phyloP scores from a whole-genome alignment of 2,329 filamentous ascomycete genomes.

The Exophiala alcalophila region DNA sequence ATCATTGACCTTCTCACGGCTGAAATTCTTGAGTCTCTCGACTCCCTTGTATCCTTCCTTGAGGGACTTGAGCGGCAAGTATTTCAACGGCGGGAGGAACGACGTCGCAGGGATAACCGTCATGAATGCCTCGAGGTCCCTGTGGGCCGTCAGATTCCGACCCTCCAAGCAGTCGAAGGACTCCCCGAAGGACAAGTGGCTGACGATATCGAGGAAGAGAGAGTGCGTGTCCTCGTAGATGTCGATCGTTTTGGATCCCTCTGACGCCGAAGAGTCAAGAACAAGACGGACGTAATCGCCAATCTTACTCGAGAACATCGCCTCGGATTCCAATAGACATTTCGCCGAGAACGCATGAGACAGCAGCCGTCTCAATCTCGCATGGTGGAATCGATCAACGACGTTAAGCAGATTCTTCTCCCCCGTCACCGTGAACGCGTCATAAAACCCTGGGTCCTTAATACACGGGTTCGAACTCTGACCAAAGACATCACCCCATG shows the following conservation, averaged over 20 bases:
- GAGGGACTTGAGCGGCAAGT: slow-evolving; percentile 5
- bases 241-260: neutral
- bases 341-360: slow-evolving; percentile 43
- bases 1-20: slow-evolving; percentile 1
- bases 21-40: slow-evolving; percentile 3
- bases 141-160: neutral
- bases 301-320: too few relatives aligned
- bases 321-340: too few relatives aligned
- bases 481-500: slow-evolving; percentile 36
- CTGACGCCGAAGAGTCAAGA: too few relatives aligned
- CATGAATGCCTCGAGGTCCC: slow-evolving; percentile 13
- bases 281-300: too few relatives aligned
- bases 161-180: slow-evolving; percentile 3
- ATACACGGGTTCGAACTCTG: slow-evolving; percentile 6
- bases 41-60: slow-evolving; percentile 3
- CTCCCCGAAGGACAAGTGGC: slow-evolving; percentile 5
- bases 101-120: slow-evolving; percentile 1
- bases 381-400: slow-evolving; percentile 28
- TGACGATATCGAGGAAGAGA: slow-evolving; percentile 6
- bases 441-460: slow-evolving; percentile 7
- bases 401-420: slow-evolving; percentile 1
- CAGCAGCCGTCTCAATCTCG: slow-evolving; percentile 34
- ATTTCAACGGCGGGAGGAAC: slow-evolving; percentile 5
- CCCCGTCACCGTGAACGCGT: slow-evolving; percentile 3
- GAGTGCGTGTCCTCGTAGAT: slow-evolving; percentile 4